phyloP scores from a whole-genome alignment of 176 grass and related monocot species.

The Oryza rufipogon region DNA sequence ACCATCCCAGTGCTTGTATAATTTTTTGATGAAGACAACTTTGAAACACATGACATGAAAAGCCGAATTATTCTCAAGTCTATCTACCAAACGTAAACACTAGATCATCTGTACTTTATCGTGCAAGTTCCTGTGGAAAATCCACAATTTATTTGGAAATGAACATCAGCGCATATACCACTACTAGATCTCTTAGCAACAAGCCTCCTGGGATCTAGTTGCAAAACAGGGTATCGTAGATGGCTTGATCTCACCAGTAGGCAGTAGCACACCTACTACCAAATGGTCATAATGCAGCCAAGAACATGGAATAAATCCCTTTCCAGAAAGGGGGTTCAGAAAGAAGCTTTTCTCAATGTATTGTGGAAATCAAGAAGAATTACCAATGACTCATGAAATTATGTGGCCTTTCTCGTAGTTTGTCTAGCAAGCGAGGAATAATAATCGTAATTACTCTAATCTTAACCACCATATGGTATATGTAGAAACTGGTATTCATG shows the following conservation, averaged over 20 bases:
- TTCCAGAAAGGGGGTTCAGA: neutral
- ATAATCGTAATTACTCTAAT: neutral
- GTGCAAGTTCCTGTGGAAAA: neutral
- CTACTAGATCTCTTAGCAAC: neutral
- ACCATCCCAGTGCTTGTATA: neutral
- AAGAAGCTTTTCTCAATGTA: neutral
- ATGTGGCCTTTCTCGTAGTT: neutral
- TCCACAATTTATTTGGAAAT: neutral
- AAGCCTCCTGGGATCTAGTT: neutral
- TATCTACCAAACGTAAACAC: neutral
- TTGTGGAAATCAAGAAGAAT: neutral
- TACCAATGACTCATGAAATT: neutral
- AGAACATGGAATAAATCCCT: neutral
- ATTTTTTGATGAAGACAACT: neutral
- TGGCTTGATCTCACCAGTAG: neutral
- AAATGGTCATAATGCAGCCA: neutral
- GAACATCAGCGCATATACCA: neutral
- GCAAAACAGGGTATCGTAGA: neutral
- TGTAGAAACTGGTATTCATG: neutral
- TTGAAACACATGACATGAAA: neutral
- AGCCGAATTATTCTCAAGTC: neutral
- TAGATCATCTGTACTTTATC: neutral
- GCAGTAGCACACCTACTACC: neutral
- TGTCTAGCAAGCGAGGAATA: neutral
- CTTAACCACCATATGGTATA: neutral